Percentiles rank a stretch among this genome's conserved stretches.
Evolutionary conservation across 805 yeast species (phyloP).

Genomic region (Lachancea sp.): DNA sequence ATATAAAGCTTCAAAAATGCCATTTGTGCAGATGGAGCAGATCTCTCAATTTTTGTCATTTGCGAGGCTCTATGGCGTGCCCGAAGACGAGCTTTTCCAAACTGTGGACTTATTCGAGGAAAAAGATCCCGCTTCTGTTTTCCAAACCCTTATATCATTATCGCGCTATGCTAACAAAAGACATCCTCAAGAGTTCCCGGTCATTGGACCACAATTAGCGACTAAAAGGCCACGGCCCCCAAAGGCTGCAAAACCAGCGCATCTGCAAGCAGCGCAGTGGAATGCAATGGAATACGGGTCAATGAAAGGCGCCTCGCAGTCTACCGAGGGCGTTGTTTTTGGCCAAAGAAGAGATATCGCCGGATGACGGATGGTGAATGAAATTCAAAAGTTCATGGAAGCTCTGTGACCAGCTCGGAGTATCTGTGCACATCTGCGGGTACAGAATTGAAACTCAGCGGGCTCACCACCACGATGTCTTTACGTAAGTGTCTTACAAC

Average conservation of each 20-base stretch:
- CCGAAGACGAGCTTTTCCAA: slow-evolving; percentile 76
- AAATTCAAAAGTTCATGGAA: slow-evolving; percentile 18
- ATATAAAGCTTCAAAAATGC: slow-evolving; percentile 60
- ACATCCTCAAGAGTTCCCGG: slow-evolving; percentile 42
- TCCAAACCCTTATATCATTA: slow-evolving; percentile 66
- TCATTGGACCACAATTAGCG: slow-evolving; percentile 54
- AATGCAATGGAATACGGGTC: slow-evolving; percentile 55
- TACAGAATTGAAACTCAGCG: slow-evolving; percentile 23
- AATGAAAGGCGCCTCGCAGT: slow-evolving; percentile 51
- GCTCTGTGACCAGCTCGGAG: slow-evolving; percentile 22
- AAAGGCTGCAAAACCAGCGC: slow-evolving; percentile 50
- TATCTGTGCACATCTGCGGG: slow-evolving; percentile 31
- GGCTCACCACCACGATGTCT: slow-evolving; percentile 27
- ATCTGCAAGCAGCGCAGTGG: slow-evolving; percentile 43
- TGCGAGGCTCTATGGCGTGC: slow-evolving; percentile 59
- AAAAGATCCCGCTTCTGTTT: slow-evolving; percentile 71
- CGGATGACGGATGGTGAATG: slow-evolving; percentile 17
- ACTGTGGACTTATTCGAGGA: slow-evolving; percentile 69
- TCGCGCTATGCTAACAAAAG: slow-evolving; percentile 60
- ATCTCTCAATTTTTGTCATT: slow-evolving; percentile 63
- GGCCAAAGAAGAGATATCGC: slow-evolving; percentile 46
- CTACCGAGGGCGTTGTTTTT: slow-evolving; percentile 47
- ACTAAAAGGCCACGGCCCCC: slow-evolving; percentile 43
- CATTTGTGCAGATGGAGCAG: slow-evolving; percentile 78
- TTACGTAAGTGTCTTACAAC: slow-evolving; percentile 47